phyloP scores from a whole-genome alignment of 2,329 filamentous ascomycete species.

The Pseudogymnoascus sp. region DNA sequence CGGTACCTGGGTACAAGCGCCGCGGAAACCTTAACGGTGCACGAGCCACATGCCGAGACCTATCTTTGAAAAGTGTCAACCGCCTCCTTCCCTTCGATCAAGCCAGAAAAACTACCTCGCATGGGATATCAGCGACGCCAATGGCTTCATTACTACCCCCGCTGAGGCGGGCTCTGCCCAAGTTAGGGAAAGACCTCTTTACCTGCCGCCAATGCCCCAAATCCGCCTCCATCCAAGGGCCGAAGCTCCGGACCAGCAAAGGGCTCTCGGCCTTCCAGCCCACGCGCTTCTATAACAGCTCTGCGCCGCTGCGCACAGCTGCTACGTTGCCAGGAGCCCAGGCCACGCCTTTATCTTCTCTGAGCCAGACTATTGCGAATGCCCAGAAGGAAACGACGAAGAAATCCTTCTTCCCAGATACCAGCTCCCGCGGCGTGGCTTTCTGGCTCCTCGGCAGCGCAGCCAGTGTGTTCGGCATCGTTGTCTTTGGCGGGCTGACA shows the following conservation, averaged over 20 bases:
- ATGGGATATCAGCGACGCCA: slow-evolving; percentile 14
- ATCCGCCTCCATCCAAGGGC: not conserved
- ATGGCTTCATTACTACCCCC: slow-evolving; percentile 31
- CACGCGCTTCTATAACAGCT: slow-evolving; percentile 29
- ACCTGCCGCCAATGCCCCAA: slow-evolving; percentile 28
- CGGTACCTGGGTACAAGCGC: slow-evolving; percentile 9
- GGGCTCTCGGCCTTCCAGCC: slow-evolving; percentile 3
- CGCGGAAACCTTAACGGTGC: slow-evolving; percentile 3
- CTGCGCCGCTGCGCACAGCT: slow-evolving; percentile 18
- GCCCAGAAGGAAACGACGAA: slow-evolving; percentile 14
- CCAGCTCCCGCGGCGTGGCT: slow-evolving; percentile 69
- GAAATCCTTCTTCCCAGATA: slow-evolving; percentile 37
- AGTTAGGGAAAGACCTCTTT: slow-evolving; percentile 28
- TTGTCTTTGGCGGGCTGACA: slow-evolving; percentile 90
- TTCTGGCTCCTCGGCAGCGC: slow-evolving; percentile 93
- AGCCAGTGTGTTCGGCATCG: slow-evolving; percentile 91
- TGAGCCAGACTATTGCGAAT: slow-evolving; percentile 24
- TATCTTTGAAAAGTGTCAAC: slow-evolving; percentile 2
- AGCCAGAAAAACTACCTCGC: slow-evolving; percentile 2
- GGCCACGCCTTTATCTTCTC: slow-evolving; percentile 21
- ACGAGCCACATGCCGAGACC: slow-evolving; percentile 4
- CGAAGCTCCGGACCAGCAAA: slow-evolving; percentile 9
- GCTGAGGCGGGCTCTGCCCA: slow-evolving; percentile 26
- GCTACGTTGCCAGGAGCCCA: slow-evolving; percentile 13
- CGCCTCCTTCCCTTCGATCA: not conserved